Percentiles rank a stretch among this genome's conserved stretches.
These are phyloP conservation scores for Colletotrichum destructivum DNA, from an alignment of 2,329 filamentous ascomycete species.

Conservation along the genomic window DNA sequence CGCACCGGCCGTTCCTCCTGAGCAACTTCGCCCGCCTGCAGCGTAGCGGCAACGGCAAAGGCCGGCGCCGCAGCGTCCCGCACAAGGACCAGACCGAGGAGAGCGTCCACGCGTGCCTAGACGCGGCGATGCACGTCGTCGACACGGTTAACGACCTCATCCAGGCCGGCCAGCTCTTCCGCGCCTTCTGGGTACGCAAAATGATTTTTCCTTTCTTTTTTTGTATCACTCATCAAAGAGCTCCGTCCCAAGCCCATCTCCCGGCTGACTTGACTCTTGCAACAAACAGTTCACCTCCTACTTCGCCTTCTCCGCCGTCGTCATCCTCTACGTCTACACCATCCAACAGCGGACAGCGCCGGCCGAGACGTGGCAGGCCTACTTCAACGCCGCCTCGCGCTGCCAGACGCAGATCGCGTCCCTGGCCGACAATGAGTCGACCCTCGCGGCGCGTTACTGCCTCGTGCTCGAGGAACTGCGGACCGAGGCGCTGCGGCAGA, in stretches of 20 bases:
- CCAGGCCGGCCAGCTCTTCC: constrained; percentile 54
- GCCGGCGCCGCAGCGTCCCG: not conserved
- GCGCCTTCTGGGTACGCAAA: constrained; percentile 57
- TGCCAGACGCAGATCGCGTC: constrained; percentile 58
- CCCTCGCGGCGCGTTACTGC: constrained; percentile 57
- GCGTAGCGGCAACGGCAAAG: constrained; percentile 33
- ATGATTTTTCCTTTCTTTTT: too few relatives aligned
- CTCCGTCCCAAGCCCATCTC: too few relatives aligned
- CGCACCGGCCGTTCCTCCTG: constrained; percentile 55
- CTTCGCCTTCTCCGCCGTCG: constrained; percentile 61
- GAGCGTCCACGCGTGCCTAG: constrained; percentile 51
- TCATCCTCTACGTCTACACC: constrained; percentile 61
- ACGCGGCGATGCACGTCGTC: constrained; percentile 57
- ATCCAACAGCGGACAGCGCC: constrained; percentile 55
- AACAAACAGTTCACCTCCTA: constrained; percentile 55
- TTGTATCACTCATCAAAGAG: too few relatives aligned
- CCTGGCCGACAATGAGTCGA: constrained; percentile 55
- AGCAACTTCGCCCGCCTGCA: constrained; percentile 52
- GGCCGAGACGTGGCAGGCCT: constrained; percentile 47
- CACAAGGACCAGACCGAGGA: constrained; percentile 40
- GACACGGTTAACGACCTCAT: constrained; percentile 57
- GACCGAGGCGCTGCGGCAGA: constrained; percentile 37
- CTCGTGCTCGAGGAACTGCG: constrained; percentile 56
- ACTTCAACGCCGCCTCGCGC: constrained; percentile 55
- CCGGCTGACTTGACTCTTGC: not conserved